Evolutionary conservation across 495 filamentous ascomycete species (phyloP).

Genomic region (Neurospora sp.): DNA sequence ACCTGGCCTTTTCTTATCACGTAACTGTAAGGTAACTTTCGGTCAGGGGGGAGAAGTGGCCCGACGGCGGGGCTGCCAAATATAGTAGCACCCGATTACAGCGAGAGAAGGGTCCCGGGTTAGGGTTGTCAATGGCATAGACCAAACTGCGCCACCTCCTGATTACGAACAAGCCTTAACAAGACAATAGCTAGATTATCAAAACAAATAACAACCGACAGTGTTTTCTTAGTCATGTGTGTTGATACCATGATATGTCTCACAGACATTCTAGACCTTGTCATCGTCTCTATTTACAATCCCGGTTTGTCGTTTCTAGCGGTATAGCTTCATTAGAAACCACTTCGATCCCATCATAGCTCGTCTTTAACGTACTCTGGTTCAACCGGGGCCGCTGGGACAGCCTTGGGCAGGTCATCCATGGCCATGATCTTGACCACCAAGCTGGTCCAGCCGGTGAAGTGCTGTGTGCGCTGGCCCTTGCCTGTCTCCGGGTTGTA

Average conservation of each 20-base stretch:
- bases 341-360: neutral
- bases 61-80: neutral
- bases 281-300: neutral
- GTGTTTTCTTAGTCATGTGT: neutral
- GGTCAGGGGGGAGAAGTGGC: neutral
- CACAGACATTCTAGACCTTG: neutral
- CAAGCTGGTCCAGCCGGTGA: constrained; percentile 95
- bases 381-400: neutral
- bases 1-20: neutral
- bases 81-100: neutral
- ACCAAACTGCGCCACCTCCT: neutral
- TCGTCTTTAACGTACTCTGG: neutral
- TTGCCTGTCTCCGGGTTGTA: constrained; percentile 89
- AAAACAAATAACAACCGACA: neutral
- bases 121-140: neutral
- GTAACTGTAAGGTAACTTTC: neutral
- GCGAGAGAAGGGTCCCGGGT: neutral
- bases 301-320: neutral
- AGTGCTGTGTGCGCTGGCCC: constrained; percentile 93
- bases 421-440: constrained; percentile 97
- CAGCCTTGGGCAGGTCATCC: constrained; percentile 30
- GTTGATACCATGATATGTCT: neutral
- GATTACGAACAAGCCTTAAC: neutral
- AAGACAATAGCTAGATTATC: neutral
- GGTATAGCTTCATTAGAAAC: neutral